Evolutionary conservation across 169 alveolate species (phyloP).

Genomic region (Plasmodium inui): DNA sequence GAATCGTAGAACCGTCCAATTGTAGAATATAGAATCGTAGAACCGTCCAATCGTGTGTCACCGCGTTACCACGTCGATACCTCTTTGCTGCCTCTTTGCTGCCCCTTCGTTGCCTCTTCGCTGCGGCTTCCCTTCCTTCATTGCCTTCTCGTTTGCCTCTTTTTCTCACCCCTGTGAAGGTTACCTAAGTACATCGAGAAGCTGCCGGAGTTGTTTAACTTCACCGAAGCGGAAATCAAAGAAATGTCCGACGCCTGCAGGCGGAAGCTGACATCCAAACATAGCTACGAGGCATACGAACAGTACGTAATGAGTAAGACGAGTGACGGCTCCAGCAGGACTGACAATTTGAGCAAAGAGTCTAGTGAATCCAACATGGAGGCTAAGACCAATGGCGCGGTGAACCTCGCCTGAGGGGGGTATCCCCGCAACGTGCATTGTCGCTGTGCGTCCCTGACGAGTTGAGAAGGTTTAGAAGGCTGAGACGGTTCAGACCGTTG

Average conservation of each 20-base stretch:
- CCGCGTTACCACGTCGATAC: not conserved
- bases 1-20: too few species aligned
- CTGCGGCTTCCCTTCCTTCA: not conserved
- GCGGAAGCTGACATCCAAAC: conserved; percentile 42
- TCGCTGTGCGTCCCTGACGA: not conserved
- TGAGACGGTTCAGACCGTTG: not conserved
- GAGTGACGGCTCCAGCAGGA: not conserved
- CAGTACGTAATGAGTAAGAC: not conserved
- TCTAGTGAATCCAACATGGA: conserved; percentile 13
- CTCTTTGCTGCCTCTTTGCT: not conserved
- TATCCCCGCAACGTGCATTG: not conserved
- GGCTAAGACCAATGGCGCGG: not conserved
- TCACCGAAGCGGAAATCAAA: conserved; percentile 75
- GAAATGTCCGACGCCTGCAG: conserved; percentile 72
- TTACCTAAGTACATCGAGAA: conserved; percentile 73
- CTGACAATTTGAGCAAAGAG: not conserved
- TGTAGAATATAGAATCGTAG: too few species aligned
- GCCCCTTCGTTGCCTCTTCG: not conserved
- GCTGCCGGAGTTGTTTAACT: conserved; percentile 77
- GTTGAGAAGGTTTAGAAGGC: not conserved
- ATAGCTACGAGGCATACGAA: not conserved
- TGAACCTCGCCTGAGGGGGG: conserved; percentile 9
- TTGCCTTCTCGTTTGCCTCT: too few species aligned
- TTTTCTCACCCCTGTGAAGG: too few species aligned
- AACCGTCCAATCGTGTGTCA: not conserved